Evolutionary conservation across 1,284 basidiomycete genomes (phyloP).

Genomic region (Chalciporus sp.): DNA sequence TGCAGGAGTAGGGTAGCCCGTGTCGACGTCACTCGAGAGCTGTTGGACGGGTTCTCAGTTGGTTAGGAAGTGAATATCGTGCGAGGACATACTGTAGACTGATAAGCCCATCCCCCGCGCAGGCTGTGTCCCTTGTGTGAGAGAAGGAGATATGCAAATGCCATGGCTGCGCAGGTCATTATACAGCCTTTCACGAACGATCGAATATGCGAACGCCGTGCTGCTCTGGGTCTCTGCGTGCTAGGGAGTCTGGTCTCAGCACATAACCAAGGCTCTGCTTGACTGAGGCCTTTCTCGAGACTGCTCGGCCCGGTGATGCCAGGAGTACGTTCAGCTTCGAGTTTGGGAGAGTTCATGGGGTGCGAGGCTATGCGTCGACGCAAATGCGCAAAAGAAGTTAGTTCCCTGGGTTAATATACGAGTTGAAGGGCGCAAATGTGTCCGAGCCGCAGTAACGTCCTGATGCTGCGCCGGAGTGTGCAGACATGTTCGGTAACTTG

Average conservation of each 20-base stretch:
- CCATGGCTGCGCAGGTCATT: conserved; percentile 6
- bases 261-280: not conserved
- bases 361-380: not conserved
- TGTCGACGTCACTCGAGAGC: conserved; percentile 1
- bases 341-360: conserved; percentile 23
- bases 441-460: not conserved
- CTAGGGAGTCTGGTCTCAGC: not conserved
- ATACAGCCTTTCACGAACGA: conserved; percentile 11
- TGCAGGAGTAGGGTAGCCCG: not conserved
- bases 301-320: not conserved
- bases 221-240: not conserved
- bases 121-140: conserved; percentile 9
- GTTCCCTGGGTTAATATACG: not conserved
- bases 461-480: not conserved
- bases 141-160: conserved; percentile 16
- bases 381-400: not conserved
- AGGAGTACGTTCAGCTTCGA: not conserved
- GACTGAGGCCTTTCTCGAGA: conserved; percentile 25
- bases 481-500: not conserved
- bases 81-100: conserved; percentile 15
- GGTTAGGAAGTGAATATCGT: not conserved
- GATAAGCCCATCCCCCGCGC: not conserved
- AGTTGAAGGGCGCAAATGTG: not conserved
- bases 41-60: not conserved
- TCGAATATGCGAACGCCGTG: not conserved